These are phyloP conservation scores for Cryptococcus sp. DNA, from an alignment of 1,284 basidiomycete genomes.

Conservation along the genomic window DNA sequence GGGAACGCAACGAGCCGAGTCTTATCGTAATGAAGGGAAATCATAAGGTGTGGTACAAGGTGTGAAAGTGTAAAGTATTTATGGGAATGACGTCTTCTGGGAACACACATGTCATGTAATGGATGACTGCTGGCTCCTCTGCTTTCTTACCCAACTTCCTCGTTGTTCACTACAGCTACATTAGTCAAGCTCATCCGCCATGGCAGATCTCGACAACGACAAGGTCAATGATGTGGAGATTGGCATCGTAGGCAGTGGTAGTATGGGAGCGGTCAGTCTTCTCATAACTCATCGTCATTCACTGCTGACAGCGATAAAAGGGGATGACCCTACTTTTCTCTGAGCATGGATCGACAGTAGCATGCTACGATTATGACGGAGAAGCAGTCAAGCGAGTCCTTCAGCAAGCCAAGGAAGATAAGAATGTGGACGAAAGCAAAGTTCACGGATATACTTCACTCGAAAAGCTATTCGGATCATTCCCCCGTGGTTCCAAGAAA, in stretches of 20 bases:
- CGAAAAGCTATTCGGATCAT: slow-evolving; percentile 20
- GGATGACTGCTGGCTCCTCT: too few species aligned
- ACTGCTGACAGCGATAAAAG: slow-evolving; percentile 45
- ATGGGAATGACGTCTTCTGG: too few species aligned
- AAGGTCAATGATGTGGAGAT: slow-evolving; percentile 21
- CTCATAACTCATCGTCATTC: not conserved
- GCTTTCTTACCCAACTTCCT: not conserved
- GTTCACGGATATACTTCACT: slow-evolving; percentile 25
- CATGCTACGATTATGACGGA: slow-evolving; percentile 22
- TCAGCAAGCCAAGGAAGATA: slow-evolving; percentile 19
- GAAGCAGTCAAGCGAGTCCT: slow-evolving; percentile 22
- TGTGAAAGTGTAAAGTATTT: too few species aligned
- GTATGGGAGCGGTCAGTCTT: slow-evolving; percentile 24
- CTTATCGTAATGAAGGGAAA: not conserved
- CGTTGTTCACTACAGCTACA: not conserved
- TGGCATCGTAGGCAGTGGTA: slow-evolving; percentile 26
- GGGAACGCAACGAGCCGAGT: not conserved
- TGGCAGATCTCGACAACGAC: slow-evolving; percentile 27
- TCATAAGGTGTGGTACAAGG: too few species aligned
- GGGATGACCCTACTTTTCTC: slow-evolving; percentile 79
- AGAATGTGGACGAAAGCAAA: slow-evolving; percentile 14
- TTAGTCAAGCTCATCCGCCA: not conserved
- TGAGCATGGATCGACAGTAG: slow-evolving; percentile 18
- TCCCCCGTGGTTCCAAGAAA: slow-evolving; percentile 8
- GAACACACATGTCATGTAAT: too few species aligned